Evolutionary conservation across 257 asterid species (phyloP), one percentile per base, ranked within the genome.

Genomic region (Solanum piurae): DNA sequence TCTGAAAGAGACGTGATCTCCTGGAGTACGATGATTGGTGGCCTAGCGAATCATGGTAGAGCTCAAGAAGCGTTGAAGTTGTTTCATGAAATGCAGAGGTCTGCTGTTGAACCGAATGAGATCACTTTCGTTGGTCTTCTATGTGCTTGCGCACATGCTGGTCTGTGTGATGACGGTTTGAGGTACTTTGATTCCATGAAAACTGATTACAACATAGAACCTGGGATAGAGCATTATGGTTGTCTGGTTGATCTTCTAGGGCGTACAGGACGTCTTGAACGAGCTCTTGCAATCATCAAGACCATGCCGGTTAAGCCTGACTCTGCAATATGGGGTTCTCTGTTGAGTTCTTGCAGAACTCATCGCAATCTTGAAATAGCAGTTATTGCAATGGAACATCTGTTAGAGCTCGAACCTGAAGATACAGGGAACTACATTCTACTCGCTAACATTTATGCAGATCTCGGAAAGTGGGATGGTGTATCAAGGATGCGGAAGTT

Each of bases 121-220:
- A 93, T 95, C 92, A 94, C 98, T 1, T 94, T 94, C 10, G 94
- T 95, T 27, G 95, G 95, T 16, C 92, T 96, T 74, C 86, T 95
- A 86, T 95, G 97, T 23, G 99, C 99, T 31, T 96, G 98, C 69
- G 92, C 94, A 13, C 98, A 94, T 79, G 98, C 94, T 37, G 99
- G 99, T 44, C 87, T 94, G 6, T 66, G 92, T 25, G 89, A 94
- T 1, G 94, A 93, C 10, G 99, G 98, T 13, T 82, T 92, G 71
- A 91, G 76, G 36, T 93, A 92, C 88, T 94, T 96, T 37, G 88
- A 95, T 80, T 90, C 92, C 36, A 94, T 96, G 98, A 87, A 76
- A 74, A 89, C 40, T 68, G 91, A 73, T 27, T 89, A 92, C 73
- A 34, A 66, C 36, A 88, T 96, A 13, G 93, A 94, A 42, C 98